A percentile compares a stretch with the other conserved stretches of the same genome.
phyloP scores from a whole-genome alignment of 2,329 filamentous ascomycete genomes.

The Aspergillus sp. region DNA sequence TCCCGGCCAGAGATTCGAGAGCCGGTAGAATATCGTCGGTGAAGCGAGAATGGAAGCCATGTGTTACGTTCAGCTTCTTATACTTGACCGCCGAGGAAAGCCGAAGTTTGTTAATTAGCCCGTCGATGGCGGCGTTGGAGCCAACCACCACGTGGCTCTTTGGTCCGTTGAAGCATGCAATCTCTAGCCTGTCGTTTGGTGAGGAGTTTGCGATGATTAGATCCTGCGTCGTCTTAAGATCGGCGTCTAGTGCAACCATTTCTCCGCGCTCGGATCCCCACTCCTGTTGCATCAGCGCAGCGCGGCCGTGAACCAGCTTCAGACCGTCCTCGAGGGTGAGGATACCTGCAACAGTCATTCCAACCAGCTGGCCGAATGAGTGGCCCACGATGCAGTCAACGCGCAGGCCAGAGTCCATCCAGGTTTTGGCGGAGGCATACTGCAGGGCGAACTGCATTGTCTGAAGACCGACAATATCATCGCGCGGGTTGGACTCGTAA shows the following conservation, averaged over 20 bases:
- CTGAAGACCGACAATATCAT: slow-evolving; percentile 40
- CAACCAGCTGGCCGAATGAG: slow-evolving; percentile 45
- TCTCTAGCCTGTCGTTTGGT: background rate
- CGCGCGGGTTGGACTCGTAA: slow-evolving; percentile 28
- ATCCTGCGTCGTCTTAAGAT: background rate
- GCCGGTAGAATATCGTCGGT: background rate
- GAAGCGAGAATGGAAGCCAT: slow-evolving; percentile 1
- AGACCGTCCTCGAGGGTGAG: slow-evolving; percentile 38
- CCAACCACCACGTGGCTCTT: background rate
- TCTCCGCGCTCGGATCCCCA: slow-evolving; percentile 40
- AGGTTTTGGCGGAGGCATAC: slow-evolving; percentile 42
- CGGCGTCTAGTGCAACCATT: slow-evolving; percentile 41
- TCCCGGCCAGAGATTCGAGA: background rate
- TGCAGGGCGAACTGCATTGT: slow-evolving; percentile 43
- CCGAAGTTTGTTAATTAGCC: background rate
- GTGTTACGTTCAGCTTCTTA: background rate
- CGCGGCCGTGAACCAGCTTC: slow-evolving; percentile 33
- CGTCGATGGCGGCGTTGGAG: background rate
- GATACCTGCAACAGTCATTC: slow-evolving; percentile 37
- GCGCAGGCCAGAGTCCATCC: slow-evolving; percentile 44
- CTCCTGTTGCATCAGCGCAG: slow-evolving; percentile 32
- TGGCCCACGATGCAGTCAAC: slow-evolving; percentile 42
- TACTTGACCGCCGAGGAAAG: background rate
- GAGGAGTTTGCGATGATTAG: background rate
- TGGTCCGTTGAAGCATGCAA: slow-evolving; percentile 2